A percentile compares a stretch with the other conserved stretches of the same genome.
Evolutionary conservation across 2,329 filamentous ascomycete genomes (phyloP).

Genomic region (Sclerotinia borealis): DNA sequence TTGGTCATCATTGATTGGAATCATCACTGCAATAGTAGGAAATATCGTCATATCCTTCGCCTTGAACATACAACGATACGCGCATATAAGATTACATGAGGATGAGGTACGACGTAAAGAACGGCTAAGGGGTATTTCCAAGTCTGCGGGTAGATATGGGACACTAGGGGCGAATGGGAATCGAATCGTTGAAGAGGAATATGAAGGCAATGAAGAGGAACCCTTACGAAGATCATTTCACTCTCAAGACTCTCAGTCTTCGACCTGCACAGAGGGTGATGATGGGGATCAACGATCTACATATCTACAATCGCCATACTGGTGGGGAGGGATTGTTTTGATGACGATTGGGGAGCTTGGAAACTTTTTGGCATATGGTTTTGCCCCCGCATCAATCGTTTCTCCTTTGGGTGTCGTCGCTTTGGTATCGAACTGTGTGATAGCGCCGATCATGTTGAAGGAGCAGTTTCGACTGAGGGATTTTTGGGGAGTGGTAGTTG

Average conservation of each 20-base stretch:
- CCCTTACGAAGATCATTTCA: slow-evolving; percentile 47
- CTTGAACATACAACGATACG: slow-evolving; percentile 93
- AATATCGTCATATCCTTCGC: slow-evolving; percentile 94
- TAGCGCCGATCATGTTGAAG: slow-evolving; percentile 89
- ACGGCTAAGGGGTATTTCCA: slow-evolving; percentile 45
- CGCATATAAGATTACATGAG: slow-evolving; percentile 76
- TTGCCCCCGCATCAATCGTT: slow-evolving; percentile 94
- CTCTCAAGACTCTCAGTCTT: slow-evolving; percentile 38
- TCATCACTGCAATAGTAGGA: slow-evolving; percentile 83
- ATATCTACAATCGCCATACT: slow-evolving; percentile 87
- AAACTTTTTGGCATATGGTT: slow-evolving; percentile 96
- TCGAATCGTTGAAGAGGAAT: slow-evolving; percentile 1
- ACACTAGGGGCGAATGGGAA: slow-evolving; percentile 34
- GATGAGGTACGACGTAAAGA: slow-evolving; percentile 56
- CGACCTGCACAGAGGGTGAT: slow-evolving; percentile 35
- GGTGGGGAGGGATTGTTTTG: slow-evolving; percentile 90
- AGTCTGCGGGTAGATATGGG: slow-evolving; percentile 37
- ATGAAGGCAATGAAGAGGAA: slow-evolving; percentile 42
- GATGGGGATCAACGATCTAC: slow-evolving; percentile 42
- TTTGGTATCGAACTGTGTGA: slow-evolving; percentile 91
- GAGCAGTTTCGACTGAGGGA: slow-evolving; percentile 82
- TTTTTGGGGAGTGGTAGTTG: slow-evolving; percentile 80
- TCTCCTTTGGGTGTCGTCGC: slow-evolving; percentile 96
- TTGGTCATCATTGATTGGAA: slow-evolving; percentile 94
- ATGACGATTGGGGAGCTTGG: slow-evolving; percentile 92